Evolutionary conservation across 2,329 filamentous ascomycete genomes (phyloP), one percentile per base, ranked within the genome.

Genomic region (Pezicula radicicola): DNA sequence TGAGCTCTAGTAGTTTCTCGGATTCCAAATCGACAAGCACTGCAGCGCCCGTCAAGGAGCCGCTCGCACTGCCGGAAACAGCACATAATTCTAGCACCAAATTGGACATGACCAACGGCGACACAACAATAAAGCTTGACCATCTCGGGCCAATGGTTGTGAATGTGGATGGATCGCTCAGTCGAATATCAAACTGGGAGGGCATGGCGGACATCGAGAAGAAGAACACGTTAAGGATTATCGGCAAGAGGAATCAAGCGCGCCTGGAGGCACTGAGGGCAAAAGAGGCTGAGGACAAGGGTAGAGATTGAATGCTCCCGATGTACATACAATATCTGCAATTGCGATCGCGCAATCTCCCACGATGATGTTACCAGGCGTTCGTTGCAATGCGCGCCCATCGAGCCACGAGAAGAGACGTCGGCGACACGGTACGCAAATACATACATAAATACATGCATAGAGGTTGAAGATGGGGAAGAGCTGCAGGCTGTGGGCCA

Each of bases 111-210:
- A 58, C 52, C 18, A 50, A 40, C 13, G 55, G 55, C 46, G 65
- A 66, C 49, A 66, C 66, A 47, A 51, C 70, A 13, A 66, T 88
- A 41, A 80, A 77, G 46, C 77, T 91, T 8, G 85, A 89, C 63
- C 77, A 82, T 55, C 72, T 91, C 21, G 88, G 88, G 0, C 88
- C 88, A 2, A 75, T 91, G 61, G 87, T 92, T 1, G 83, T 91
- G 50, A 88, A 90, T 66, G 73, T 75, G 55, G 85, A 92, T 67
- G 88, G 88, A 18, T 84, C 84, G 8, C 68, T 91, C 59, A 84
- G 83, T 51, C 78, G 87, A 33, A 88, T 92, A 60, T 71, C 77
- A 35, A 91, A 92, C 67, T 92, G 88, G 88, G 75, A 72, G 8
- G 73, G 84, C 57, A 90, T 91, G 88, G 79, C 80, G 2, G 81